Evolutionary conservation across 2,329 filamentous ascomycete species (phyloP).

Genomic region (Bipolaris gigantea): DNA sequence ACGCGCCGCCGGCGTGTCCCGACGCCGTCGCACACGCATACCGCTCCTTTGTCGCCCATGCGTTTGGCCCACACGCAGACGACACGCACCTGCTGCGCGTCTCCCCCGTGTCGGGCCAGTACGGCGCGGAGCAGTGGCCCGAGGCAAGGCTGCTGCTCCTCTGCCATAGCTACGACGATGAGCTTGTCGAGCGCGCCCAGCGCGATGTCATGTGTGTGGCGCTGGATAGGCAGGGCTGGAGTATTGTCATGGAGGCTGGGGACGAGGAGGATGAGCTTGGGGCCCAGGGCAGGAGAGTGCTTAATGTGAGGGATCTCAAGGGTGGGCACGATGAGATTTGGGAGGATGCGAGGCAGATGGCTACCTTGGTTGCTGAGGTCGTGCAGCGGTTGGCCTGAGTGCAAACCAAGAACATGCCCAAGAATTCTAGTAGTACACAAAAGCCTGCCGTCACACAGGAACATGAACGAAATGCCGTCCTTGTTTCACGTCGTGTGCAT

Average conservation of each 20-base stretch:
- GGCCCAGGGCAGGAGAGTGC: conserved; percentile 30
- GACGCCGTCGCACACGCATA: conserved; percentile 54
- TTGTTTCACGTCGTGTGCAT: conserved; percentile 1
- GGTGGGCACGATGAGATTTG: conserved; percentile 68
- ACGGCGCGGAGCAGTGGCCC: conserved; percentile 45
- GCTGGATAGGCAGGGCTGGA: conserved; percentile 51
- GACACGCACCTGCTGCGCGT: conserved; percentile 28
- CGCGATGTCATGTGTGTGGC: conserved; percentile 58
- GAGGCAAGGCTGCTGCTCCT: conserved; percentile 47
- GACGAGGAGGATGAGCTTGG: conserved; percentile 31
- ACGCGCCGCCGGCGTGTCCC: conserved; percentile 39
- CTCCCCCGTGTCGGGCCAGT: conserved; percentile 57
- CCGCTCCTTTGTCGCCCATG: conserved; percentile 58
- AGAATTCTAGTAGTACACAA: no score
- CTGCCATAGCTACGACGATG: conserved; percentile 52
- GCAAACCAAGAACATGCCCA: no score
- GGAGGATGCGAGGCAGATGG: conserved; percentile 61
- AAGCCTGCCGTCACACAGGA: no score
- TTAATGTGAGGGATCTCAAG: conserved; percentile 51
- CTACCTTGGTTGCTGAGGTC: conserved; percentile 44
- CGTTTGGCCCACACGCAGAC: conserved; percentile 57
- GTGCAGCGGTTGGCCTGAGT: conserved; percentile 25
- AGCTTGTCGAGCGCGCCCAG: conserved; percentile 59
- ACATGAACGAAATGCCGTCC: background rate
- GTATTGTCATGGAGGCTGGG: conserved; percentile 31